Evolutionary conservation across 2,329 filamentous ascomycete species (phyloP), one percentile per base, ranked within the genome.

Genomic region (Fusarium praegraminearum): DNA sequence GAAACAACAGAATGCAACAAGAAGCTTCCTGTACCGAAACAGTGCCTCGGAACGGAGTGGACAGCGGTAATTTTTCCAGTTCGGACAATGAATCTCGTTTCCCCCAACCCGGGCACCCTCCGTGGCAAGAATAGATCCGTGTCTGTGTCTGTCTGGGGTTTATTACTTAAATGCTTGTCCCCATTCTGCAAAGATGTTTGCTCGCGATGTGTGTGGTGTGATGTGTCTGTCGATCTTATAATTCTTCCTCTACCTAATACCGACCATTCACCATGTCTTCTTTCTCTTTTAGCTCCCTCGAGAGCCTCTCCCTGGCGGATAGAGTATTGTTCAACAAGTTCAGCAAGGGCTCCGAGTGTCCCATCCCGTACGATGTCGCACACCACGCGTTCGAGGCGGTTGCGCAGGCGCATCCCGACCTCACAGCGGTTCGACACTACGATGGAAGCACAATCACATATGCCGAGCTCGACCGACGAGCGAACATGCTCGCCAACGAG

Each of bases 401-500:
- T 68, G 67, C 67, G 53, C 57, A 58, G 57, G 67, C 67, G 62
- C 67, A 70, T 24, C 67, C 67, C 8, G 22, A 70, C 11, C 41
- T 68, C 5, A 40, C 41, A 15, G 67, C 67, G 11, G 24, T 68
- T 20, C 67, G 50, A 43, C 62, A 70, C 28, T 55, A 70, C 26
- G 67, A 70, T 20, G 67, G 62, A 24, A 70, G 50, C n/a, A 70
- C 67, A 4, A 70, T 70, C 38, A 70, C 67, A 22, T 70, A 70
- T 5, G 52, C 49, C 4, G 67, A 70, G 24, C 67, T 70, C 32
- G 55, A 70, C 13, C 67, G 57, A 36, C 53, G 67, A n/a, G 67
- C 67, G 4, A 70, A 70, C 5, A 64, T 70, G 57, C 35, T 70
- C 7, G 67, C 67, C 3, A 70, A 70, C 10, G 62, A 64, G 26